A percentile compares a stretch with the other conserved stretches of the same genome.
Conservation (phyloP, 805 yeast species). For the Phaffomyces opuntiae region DNA sequence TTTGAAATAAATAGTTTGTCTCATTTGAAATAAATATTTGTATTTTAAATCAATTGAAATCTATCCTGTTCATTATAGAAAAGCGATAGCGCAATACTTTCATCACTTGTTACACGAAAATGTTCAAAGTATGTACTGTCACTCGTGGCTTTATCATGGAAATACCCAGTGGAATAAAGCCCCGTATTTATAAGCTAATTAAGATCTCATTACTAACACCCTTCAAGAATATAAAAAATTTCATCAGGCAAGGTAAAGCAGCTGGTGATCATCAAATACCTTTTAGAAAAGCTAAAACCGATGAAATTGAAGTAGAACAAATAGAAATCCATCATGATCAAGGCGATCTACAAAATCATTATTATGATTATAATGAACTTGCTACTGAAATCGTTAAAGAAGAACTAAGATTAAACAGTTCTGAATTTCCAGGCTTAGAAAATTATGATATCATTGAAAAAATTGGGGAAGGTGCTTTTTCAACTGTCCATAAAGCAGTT, state of each 20-base stretch:
- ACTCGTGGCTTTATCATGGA: too few species aligned
- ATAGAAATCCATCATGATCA: background rate
- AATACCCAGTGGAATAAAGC: conserved; percentile 3
- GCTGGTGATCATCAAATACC: conserved; percentile 18
- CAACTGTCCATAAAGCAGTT: conserved; percentile 70
- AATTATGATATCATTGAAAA: conserved; percentile 29
- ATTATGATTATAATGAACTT: conserved; percentile 20
- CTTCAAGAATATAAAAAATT: conserved; percentile 32
- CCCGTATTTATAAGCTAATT: background rate
- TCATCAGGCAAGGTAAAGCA: conserved; percentile 37
- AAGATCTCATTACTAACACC: background rate
- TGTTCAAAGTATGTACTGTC: too few species aligned
- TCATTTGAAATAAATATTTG: too few species aligned
- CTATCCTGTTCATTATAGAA: too few species aligned
- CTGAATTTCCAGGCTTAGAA: conserved; percentile 22
- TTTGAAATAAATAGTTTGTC: too few species aligned
- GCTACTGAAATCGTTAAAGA: conserved; percentile 22
- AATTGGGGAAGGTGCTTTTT: conserved; percentile 87
- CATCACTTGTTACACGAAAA: too few species aligned
- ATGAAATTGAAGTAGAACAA: too few species aligned
- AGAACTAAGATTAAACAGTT: conserved; percentile 15
- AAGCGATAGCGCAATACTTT: too few species aligned
- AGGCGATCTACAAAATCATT: conserved; percentile 1
- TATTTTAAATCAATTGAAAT: too few species aligned
- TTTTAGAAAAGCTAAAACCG: too few species aligned